Evolutionary conservation across 306 rosid genomes (phyloP).

Genomic region (Boehmeria nivea): DNA sequence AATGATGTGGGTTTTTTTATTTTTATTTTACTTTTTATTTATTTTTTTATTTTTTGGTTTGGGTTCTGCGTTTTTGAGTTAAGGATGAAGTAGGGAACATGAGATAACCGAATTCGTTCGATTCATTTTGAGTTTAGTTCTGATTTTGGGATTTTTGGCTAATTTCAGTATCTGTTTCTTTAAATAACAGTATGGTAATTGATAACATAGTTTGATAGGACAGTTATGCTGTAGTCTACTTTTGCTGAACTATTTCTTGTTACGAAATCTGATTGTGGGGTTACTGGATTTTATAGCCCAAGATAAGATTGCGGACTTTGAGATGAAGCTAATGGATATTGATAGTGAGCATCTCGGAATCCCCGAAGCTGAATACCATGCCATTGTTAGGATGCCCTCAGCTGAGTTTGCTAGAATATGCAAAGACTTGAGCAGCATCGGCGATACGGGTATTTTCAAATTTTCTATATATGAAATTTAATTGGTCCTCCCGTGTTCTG

Average conservation of each 20-base stretch:
- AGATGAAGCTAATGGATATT: slow-evolving; percentile 97
- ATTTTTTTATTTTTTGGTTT: neutral
- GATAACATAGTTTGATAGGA: too few relatives aligned
- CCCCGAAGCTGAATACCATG: slow-evolving; percentile 91
- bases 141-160: neutral
- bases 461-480: too few relatives aligned
- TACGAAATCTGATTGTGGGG: neutral
- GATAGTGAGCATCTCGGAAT: slow-evolving; percentile 97
- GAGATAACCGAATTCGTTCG: neutral
- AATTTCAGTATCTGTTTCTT: neutral
- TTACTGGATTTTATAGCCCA: slow-evolving; percentile 34
- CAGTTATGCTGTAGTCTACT: too few relatives aligned
- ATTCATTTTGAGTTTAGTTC: neutral
- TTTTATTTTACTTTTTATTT: too few relatives aligned
- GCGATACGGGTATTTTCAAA: slow-evolving; percentile 66
- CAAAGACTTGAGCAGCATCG: slow-evolving; percentile 85
- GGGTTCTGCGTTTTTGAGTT: neutral
- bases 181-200: too few relatives aligned
- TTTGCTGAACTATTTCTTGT: neutral
- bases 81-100: neutral
- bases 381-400: slow-evolving; percentile 90
- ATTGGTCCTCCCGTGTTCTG: too few relatives aligned
- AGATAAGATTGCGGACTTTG: slow-evolving; percentile 87
- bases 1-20: neutral
- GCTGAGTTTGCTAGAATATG: slow-evolving; percentile 88